phyloP scores from a whole-genome alignment of 2,329 filamentous ascomycete species.

The Fusarium lateritium region DNA sequence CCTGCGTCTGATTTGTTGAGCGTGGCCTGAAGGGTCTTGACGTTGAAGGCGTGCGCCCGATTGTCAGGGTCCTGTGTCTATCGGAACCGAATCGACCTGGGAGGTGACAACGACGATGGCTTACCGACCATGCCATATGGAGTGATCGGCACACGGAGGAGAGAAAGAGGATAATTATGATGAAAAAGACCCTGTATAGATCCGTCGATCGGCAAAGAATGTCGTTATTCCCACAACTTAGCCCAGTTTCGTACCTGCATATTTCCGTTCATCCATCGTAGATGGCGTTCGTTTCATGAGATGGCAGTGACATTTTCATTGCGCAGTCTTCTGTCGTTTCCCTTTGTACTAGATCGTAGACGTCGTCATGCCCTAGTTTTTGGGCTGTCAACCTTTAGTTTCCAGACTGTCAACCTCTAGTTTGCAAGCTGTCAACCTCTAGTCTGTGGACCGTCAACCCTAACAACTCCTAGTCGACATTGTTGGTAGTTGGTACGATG shows the following conservation, averaged over 20 bases:
- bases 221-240: constrained; percentile 5
- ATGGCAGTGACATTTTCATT: neutral
- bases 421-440: neutral
- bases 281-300: neutral
- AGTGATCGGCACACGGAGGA: neutral
- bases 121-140: constrained; percentile 3
- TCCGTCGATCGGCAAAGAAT: constrained; percentile 18
- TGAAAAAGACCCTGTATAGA: constrained; percentile 13
- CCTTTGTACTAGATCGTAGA: neutral
- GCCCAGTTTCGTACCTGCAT: constrained; percentile 10
- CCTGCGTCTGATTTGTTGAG: constrained; percentile 37
- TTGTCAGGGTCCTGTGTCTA: constrained; percentile 23
- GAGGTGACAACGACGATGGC: constrained; percentile 2
- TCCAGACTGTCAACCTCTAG: neutral
- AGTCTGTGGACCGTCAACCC: too few relatives aligned
- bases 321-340: neutral
- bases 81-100: neutral
- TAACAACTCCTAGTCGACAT: neutral
- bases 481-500: neutral
- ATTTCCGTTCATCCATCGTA: neutral
- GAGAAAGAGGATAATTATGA: neutral
- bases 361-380: neutral
- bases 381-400: neutral
- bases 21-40: constrained; percentile 10
- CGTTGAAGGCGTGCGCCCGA: constrained; percentile 11